Evolutionary conservation across 2,329 filamentous ascomycete species (phyloP), one percentile per base, ranked within the genome.

Genomic region (Cordyceps fumosorosea): DNA sequence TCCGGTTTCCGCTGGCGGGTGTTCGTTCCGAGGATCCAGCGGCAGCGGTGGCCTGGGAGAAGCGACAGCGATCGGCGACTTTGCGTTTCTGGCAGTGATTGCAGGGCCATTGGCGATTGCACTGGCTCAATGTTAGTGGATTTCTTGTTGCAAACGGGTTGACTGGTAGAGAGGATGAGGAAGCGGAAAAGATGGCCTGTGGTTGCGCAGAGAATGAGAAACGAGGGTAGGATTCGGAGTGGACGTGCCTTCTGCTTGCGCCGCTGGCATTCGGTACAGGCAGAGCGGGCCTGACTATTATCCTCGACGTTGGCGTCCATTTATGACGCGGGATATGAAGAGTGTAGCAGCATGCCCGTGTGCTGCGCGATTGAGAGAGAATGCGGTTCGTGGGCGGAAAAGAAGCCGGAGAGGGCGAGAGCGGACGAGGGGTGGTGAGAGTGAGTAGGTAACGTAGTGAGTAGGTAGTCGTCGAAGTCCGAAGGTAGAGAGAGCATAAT

Each of bases 261-360:
- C 18, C 74, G 71, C 44, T 71, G 68, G 62, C 74, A 80, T 67
- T 80, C 78, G 3, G 77, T 76, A 64, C 78, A 80, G 53, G 78
- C 77, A 20, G 72, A 65, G 48, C 73, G 71, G 53, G 62, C 50
- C 24, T 64, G 62, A n/a, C 54, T 60, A 54, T 51, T 63, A 12
- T 68, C 65, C 20, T 52, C 50, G 42, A 62, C 26, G 22, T 51
- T 64, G 22, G 59, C 60, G 24, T 60, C 64, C 67, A 59, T 62
- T 18, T 44, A n/a, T 29, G 37, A 45, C 60, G 54, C 47, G 22
- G 3, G 1, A 22, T 42, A 56, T 22, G 51, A 44, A 12, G 8
- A 26, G 34, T 3, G 37, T 16, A 24, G 44, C 22, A 34, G 44
- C 59, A 62, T 62, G 20, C 51, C 32, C 40, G 26, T 48, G 26